These are phyloP conservation scores for Abrus precatorius DNA, from an alignment of 306 rosid genomes.

Conservation along the genomic window DNA sequence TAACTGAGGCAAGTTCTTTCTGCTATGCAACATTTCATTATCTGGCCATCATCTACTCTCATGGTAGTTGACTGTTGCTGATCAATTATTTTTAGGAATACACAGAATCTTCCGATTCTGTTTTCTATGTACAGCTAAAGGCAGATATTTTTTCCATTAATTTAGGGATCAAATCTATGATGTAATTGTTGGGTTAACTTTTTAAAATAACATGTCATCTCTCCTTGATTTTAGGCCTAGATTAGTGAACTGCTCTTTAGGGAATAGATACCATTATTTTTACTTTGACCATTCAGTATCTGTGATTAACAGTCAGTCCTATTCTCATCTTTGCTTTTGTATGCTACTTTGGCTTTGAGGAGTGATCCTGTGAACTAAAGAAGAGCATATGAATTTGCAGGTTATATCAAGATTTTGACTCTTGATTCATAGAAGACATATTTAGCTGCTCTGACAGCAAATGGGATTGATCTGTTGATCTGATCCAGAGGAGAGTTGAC, in stretches of 20 bases:
- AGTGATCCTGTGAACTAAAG: slow-evolving; percentile 26
- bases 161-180: not conserved
- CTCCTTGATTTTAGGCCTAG: not conserved
- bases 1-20: slow-evolving; percentile 72
- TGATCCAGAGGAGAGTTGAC: slow-evolving; percentile 32
- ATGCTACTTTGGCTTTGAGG: not conserved
- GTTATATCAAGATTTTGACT: slow-evolving; percentile 54
- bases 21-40: slow-evolving; percentile 23
- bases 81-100: not conserved
- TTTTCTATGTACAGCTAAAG: not conserved
- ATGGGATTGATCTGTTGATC: slow-evolving; percentile 14
- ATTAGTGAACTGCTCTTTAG: not conserved
- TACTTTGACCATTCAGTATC: not conserved
- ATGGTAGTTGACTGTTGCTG: not conserved
- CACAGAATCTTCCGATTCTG: not conserved
- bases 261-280: not conserved
- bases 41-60: not conserved
- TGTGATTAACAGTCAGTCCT: slow-evolving; percentile 7
- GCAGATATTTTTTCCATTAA: not conserved
- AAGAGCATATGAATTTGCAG: slow-evolving; percentile 49
- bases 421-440: slow-evolving; percentile 14
- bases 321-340: slow-evolving; percentile 12
- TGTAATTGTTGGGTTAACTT: not conserved
- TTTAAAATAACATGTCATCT: not conserved
- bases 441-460: slow-evolving; percentile 13